Evolutionary conservation across 169 alveolate genomes (phyloP).

Genomic region (Blepharisma undulans): DNA sequence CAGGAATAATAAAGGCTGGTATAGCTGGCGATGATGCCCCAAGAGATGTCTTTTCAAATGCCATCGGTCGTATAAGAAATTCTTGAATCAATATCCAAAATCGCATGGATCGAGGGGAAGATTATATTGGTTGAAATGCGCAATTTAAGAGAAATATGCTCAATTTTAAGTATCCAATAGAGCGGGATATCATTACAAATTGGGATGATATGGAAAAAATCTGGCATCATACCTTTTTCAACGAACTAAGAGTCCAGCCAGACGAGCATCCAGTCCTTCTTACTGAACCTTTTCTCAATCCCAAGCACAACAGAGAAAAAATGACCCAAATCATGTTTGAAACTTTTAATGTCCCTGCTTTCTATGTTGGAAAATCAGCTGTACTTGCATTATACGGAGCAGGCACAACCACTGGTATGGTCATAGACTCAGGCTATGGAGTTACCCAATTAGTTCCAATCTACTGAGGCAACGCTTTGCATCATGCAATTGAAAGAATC

Average conservation of each 20-base stretch:
- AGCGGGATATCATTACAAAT: conserved; percentile 86
- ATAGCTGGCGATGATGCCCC: conserved; percentile 76
- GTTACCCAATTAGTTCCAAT: conserved; percentile 91
- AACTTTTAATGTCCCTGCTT: conserved; percentile 87
- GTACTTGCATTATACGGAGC: conserved; percentile 90
- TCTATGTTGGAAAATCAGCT: conserved; percentile 88
- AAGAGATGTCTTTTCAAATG: conserved; percentile 59
- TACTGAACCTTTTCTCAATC: conserved; percentile 92
- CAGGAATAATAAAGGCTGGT: conserved; percentile 75
- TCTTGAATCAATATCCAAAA: conserved; percentile 49
- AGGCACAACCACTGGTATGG: conserved; percentile 93
- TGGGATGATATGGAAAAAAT: conserved; percentile 90
- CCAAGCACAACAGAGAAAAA: conserved; percentile 91
- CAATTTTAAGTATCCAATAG: conserved; percentile 77
- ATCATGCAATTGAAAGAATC: conserved; percentile 85
- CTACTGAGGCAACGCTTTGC: conserved; percentile 87
- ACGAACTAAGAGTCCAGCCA: conserved; percentile 75
- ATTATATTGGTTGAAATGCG: conserved; percentile 59
- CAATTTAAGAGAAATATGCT: conserved; percentile 71
- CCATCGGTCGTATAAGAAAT: conserved; percentile 12
- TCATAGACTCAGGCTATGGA: conserved; percentile 94
- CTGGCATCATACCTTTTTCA: conserved; percentile 84
- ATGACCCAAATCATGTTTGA: conserved; percentile 91
- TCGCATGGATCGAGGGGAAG: too few species aligned
- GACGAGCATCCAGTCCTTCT: conserved; percentile 85